Conservation (phyloP, 2,329 filamentous ascomycete genomes). For the Beauveria pseudobassiana region DNA sequence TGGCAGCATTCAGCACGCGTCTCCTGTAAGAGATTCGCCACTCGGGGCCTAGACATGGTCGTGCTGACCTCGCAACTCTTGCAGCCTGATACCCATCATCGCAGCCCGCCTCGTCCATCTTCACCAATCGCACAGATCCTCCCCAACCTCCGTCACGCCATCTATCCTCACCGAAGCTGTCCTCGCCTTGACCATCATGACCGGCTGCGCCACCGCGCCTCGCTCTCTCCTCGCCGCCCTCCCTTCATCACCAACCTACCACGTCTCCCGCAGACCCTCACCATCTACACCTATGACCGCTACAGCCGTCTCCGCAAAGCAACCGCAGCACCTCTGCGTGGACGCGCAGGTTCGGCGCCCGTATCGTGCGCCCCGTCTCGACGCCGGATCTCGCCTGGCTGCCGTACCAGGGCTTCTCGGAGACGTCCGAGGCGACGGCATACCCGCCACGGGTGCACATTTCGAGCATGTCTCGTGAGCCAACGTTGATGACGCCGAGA, state of each 20-base stretch:
- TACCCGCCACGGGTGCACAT: conserved; percentile 1
- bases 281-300: neutral
- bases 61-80: neutral
- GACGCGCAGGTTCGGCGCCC: too few relatives aligned
- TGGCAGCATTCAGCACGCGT: neutral
- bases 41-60: neutral
- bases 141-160: neutral
- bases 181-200: neutral
- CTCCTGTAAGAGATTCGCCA: neutral
- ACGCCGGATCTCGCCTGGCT: neutral
- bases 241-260: neutral
- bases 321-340: neutral
- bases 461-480: neutral
- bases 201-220: neutral
- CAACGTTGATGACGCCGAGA: neutral
- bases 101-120: conserved; percentile 3
- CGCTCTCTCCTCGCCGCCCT: neutral
- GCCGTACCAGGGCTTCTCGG: neutral
- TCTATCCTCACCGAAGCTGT: conserved; percentile 2
- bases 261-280: neutral
- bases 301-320: neutral
- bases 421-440: neutral
- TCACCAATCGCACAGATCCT: neutral
- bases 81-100: conserved; percentile 2
- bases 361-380: neutral